Base-by-base conservation (phyloP, 768 basidiomycete genomes). In the Agaricus subrufescens region DNA sequence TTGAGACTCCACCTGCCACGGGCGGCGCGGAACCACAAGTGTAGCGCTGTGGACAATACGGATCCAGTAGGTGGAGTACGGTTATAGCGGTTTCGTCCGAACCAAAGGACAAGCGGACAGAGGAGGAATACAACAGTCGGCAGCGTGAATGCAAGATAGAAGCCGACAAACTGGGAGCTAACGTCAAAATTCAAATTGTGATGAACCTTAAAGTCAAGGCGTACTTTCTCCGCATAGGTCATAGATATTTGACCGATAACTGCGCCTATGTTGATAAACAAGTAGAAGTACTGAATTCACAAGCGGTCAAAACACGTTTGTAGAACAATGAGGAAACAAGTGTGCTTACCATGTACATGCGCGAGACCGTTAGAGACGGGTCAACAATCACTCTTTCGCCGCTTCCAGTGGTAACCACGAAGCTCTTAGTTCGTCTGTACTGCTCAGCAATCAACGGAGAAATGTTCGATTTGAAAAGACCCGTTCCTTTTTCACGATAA, bases 371-470 rank as follows among this genome's bases (percentile, higher is more conserved):
- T 62, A 85, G 58, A 2, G 72, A 66, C 0, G 89, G 91, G 62
- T 92, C 89, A 29, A 91, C 80, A 56, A 91, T 83, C 46, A 92
- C 87, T 25, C 82, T 73, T 63, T 90, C 86, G 27, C 89, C 90
- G 27, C 52, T 69, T 46, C 70, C 74, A 1, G 74, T 79, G 6
- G 74, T 77, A 2, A 64, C 39, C 23, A 88, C 70, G 66, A 84
- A 87, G 8, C 75, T 72, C 57, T 74, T 75, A 6, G 78, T 81
- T 40, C 75, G 73, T 56, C 71, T 77, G 65, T 86, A 86, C 62
- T 91, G 90, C 66, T 91, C 90, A 4, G 90, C 90, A 19, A 91
- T 77, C 60, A 92, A 73, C 1, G 89, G 89, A 0, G 84, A 86
- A 58, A 91, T 84, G 66, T 89, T 91, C 2, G 84, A 70, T 69